Conservation (phyloP, 306 rosid species). For the Ormosia emarginata region DNA sequence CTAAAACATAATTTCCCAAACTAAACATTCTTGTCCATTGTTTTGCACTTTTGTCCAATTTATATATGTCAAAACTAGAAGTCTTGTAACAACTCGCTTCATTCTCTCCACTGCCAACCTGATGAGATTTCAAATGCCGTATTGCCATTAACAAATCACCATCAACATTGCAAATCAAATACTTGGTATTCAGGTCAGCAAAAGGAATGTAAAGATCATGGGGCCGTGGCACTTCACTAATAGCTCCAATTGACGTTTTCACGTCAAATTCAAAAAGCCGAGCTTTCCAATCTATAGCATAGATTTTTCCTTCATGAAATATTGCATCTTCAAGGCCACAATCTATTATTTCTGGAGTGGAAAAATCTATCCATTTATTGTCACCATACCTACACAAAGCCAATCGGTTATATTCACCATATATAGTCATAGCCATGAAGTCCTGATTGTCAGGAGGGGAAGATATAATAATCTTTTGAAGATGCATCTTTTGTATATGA, state of each 20-base stretch:
- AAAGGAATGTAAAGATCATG: background rate
- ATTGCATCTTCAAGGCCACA: background rate
- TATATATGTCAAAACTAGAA: background rate
- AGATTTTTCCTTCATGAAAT: background rate
- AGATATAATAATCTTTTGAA: background rate
- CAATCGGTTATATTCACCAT: background rate
- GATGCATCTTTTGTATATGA: background rate
- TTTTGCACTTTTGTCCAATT: background rate
- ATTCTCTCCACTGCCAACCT: background rate
- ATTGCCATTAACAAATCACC: background rate
- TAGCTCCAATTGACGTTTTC: background rate
- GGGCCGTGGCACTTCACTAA: background rate
- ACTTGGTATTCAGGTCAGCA: background rate
- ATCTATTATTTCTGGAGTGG: background rate
- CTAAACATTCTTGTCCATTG: background rate
- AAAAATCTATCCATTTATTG: background rate
- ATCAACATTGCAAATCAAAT: background rate
- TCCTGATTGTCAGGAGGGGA: background rate
- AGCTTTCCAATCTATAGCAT: background rate
- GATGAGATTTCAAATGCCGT: background rate
- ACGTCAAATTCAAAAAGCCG: background rate
- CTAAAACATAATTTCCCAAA: background rate
- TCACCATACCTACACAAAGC: background rate
- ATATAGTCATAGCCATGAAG: background rate
- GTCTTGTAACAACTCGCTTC: background rate